Conservation (phyloP, 2,329 filamentous ascomycete species). For the Fusarium sp. region DNA sequence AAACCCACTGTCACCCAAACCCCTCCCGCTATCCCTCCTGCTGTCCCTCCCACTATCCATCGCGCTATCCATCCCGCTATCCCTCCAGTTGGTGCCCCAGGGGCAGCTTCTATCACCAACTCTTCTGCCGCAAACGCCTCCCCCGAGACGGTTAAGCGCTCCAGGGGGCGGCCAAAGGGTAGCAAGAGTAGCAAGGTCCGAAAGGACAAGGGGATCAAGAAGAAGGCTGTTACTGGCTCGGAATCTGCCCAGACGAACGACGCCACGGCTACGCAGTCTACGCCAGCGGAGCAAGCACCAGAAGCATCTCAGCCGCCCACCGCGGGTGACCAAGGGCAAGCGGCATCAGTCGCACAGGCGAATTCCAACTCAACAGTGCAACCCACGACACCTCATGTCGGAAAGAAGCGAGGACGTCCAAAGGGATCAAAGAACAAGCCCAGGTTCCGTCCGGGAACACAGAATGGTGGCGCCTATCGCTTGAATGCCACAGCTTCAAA, state of each 20-base stretch:
- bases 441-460: slow-evolving; percentile 39
- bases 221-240: slow-evolving; percentile 41
- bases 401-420: slow-evolving; percentile 51
- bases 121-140: slow-evolving; percentile 13
- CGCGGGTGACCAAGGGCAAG: slow-evolving; percentile 3
- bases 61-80: neutral
- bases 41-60: too few species aligned
- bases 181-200: slow-evolving; percentile 52
- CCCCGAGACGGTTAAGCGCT: slow-evolving; percentile 50
- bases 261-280: neutral
- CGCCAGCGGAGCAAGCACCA: neutral
- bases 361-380: slow-evolving; percentile 9
- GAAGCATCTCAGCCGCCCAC: slow-evolving; percentile 1
- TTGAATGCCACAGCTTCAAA: neutral
- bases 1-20: slow-evolving; percentile 37
- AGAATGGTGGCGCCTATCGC: slow-evolving; percentile 1
- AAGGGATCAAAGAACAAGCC: slow-evolving; percentile 57
- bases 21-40: neutral
- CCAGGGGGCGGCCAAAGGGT: slow-evolving; percentile 64
- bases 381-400: slow-evolving; percentile 35
- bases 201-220: slow-evolving; percentile 63
- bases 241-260: slow-evolving; percentile 5
- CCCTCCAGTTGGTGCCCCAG: slow-evolving; percentile 2
- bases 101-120: slow-evolving; percentile 16
- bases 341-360: slow-evolving; percentile 18